A percentile compares a stretch with the other conserved stretches of the same genome.
Conservation (phyloP, 306 rosid species). For the Purshia tridentata region DNA sequence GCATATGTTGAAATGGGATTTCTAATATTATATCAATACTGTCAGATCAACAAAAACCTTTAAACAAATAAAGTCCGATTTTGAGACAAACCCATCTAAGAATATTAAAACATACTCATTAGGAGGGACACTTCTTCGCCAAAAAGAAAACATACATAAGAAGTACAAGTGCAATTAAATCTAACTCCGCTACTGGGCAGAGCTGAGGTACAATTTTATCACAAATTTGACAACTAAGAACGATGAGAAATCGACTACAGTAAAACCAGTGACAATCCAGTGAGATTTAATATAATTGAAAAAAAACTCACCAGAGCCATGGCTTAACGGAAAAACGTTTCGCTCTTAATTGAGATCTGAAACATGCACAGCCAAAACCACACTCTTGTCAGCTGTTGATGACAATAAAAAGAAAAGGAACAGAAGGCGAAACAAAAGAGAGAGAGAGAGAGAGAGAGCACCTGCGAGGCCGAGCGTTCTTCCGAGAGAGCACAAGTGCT, state of each 20-base stretch:
- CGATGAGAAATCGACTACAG: not conserved
- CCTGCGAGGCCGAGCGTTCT: constrained; percentile 24
- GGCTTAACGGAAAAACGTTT: constrained; percentile 36
- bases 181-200: no score
- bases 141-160: no score
- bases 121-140: no score
- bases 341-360: constrained; percentile 52
- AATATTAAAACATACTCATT: not conserved
- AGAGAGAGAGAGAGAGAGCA: constrained; percentile 1
- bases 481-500: constrained; percentile 10
- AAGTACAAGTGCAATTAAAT: no score
- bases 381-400: not conserved
- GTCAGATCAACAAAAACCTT: not conserved
- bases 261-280: not conserved
- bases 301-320: constrained; percentile 75
- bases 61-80: not conserved
- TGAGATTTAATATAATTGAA: not conserved
- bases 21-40: not conserved
- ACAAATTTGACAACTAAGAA: no score
- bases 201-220: not conserved
- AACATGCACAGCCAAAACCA: constrained; percentile 9
- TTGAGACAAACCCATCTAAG: not conserved
- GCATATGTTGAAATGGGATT: not conserved
- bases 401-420: not conserved
- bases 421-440: not conserved